These are phyloP conservation scores for Mycena capillaripes DNA, from an alignment of 768 basidiomycete species.

Conservation along the genomic window DNA sequence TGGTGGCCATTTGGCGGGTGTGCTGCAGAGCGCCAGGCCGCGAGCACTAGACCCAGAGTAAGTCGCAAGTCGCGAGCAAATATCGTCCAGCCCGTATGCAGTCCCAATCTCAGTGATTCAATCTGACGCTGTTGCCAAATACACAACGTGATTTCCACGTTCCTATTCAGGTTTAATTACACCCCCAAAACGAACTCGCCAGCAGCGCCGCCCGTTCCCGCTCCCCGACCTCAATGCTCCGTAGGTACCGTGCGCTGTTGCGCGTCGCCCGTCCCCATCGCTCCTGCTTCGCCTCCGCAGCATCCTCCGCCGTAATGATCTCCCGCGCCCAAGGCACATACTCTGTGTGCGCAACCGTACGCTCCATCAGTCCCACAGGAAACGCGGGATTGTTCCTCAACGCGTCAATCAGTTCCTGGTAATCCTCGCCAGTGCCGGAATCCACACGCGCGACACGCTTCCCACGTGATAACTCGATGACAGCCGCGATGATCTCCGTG, in stretches of 20 bases:
- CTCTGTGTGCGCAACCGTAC: constrained; percentile 69
- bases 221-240: constrained; percentile 57
- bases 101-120: too few relatives aligned
- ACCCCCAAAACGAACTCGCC: constrained; percentile 38
- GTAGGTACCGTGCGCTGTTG: constrained; percentile 67
- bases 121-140: constrained; percentile 14
- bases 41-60: not conserved
- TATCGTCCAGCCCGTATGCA: not conserved
- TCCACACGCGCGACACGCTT: constrained; percentile 50
- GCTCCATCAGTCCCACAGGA: constrained; percentile 57
- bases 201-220: constrained; percentile 51
- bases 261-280: constrained; percentile 62
- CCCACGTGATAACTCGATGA: constrained; percentile 64
- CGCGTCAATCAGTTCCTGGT: constrained; percentile 60
- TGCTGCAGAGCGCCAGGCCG: constrained; percentile 1
- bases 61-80: not conserved
- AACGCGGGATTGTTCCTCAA: constrained; percentile 64
- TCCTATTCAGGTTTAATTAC: constrained; percentile 26
- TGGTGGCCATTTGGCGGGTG: constrained; percentile 5
- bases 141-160: not conserved
- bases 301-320: constrained; percentile 79
- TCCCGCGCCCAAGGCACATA: constrained; percentile 77
- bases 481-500: constrained; percentile 61
- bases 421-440: constrained; percentile 59
- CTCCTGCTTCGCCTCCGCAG: constrained; percentile 49